phyloP scores from a whole-genome alignment of 495 filamentous ascomycete genomes.

The Aspergillus kassunensis region DNA sequence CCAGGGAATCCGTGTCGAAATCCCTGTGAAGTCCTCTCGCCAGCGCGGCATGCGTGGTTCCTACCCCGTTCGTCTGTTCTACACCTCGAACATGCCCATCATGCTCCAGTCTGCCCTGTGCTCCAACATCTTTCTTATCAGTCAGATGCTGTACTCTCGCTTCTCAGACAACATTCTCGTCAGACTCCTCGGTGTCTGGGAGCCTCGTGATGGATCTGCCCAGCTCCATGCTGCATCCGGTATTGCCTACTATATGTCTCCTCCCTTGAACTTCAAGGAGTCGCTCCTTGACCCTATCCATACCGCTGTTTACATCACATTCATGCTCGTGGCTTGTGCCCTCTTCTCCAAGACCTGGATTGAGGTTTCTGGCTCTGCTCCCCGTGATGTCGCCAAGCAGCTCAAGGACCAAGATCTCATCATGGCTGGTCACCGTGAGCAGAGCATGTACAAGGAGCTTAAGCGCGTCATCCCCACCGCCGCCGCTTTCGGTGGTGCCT shows the following conservation, averaged over 20 bases:
- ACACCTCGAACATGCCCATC: constrained; percentile 82
- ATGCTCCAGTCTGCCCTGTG: constrained; percentile 98
- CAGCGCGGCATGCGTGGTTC: constrained; percentile 94
- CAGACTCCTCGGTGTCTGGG: constrained; percentile 95
- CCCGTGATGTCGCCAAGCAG: constrained; percentile 98
- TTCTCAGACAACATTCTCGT: constrained; percentile 98
- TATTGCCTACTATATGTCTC: constrained; percentile 99
- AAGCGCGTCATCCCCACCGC: constrained; percentile 99
- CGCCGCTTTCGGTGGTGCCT: constrained; percentile 97
- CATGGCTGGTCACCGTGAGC: constrained; percentile 98
- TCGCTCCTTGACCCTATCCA: constrained; percentile 95
- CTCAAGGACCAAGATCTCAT: constrained; percentile 99
- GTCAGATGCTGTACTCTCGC: constrained; percentile 97
- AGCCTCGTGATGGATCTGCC: constrained; percentile 90
- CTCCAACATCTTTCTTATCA: constrained; percentile 98
- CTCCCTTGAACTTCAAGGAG: constrained; percentile 94
- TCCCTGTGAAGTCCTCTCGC: constrained; percentile 98
- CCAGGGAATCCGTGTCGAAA: constrained; percentile 99
- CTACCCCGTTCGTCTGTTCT: constrained; percentile 67
- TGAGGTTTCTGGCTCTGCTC: constrained; percentile 95
- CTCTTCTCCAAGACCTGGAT: constrained; percentile 99
- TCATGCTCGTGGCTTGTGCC: constrained; percentile 96
- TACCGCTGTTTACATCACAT: constrained; percentile 90
- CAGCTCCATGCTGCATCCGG: constrained; percentile 91
- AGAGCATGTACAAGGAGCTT: constrained; percentile 99